These are phyloP conservation scores for Drechslera avenae DNA, from an alignment of 2,329 filamentous ascomycete genomes.

Conservation along the genomic window DNA sequence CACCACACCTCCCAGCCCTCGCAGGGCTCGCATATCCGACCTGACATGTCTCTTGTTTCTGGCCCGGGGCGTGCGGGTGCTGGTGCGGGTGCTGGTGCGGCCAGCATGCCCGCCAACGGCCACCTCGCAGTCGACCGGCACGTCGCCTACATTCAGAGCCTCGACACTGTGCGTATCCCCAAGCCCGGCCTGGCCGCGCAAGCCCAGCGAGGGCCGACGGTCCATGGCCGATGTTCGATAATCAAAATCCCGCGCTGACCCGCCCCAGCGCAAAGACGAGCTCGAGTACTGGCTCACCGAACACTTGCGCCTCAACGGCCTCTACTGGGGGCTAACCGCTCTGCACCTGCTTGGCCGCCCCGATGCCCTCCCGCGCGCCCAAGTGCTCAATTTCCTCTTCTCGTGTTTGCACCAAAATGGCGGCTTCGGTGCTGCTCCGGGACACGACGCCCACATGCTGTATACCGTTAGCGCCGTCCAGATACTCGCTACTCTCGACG, in stretches of 20 bases:
- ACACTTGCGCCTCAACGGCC: conserved; percentile 89
- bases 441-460: conserved; percentile 94
- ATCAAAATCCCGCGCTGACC: conserved; percentile 45
- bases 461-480: conserved; percentile 96
- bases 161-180: conserved; percentile 72
- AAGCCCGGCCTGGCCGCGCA: conserved; percentile 23
- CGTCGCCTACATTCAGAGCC: conserved; percentile 88
- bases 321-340: conserved; percentile 94
- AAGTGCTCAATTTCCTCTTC: conserved; percentile 90
- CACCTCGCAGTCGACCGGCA: conserved; percentile 68
- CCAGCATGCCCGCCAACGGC: conserved; percentile 53
- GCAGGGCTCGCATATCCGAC: background rate
- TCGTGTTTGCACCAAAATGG: conserved; percentile 89
- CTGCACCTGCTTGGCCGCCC: conserved; percentile 83
- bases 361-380: conserved; percentile 77
- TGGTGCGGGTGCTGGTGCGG: conserved; percentile 44
- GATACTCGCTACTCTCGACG: conserved; percentile 85
- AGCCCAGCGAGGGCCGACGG: background rate
- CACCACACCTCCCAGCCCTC: background rate
- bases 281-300: conserved; percentile 98
- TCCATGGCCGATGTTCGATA: background rate
- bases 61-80: conserved; percentile 60
- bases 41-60: conserved; percentile 63
- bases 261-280: conserved; percentile 78
- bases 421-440: conserved; percentile 91